Percentiles rank a stretch among this genome's conserved stretches.
Evolutionary conservation across 495 filamentous ascomycete genomes (phyloP).

Genomic region (Xylaria sp.): DNA sequence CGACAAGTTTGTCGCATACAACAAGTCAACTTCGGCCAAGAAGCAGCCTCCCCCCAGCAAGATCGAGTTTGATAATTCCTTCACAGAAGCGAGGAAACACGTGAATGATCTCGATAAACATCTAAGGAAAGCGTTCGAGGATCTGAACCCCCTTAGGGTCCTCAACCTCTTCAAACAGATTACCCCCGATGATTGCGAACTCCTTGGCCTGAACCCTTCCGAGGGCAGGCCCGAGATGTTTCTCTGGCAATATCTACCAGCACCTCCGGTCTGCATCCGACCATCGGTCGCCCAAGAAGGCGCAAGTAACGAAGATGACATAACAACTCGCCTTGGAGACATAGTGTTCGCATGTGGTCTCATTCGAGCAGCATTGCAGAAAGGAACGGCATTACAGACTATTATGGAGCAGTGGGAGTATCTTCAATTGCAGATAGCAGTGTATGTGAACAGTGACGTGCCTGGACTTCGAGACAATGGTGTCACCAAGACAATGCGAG

Average conservation of each 20-base stretch:
- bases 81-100: constrained; percentile 73
- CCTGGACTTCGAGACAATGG: constrained; percentile 81
- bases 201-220: constrained; percentile 83
- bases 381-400: constrained; percentile 81
- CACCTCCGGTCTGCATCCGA: constrained; percentile 89
- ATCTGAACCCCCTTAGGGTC: constrained; percentile 87
- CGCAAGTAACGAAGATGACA: constrained; percentile 93
- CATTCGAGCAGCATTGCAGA: constrained; percentile 77
- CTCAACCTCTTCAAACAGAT: constrained; percentile 91
- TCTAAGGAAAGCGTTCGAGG: constrained; percentile 88
- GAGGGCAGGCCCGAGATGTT: constrained; percentile 96
- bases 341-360: constrained; percentile 88
- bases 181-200: constrained; percentile 83
- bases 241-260: constrained; percentile 95
- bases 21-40: constrained; percentile 80
- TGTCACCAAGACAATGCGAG: constrained; percentile 81
- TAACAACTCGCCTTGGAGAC: constrained; percentile 92
- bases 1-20: constrained; percentile 87
- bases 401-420: constrained; percentile 99
- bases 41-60: constrained; percentile 83
- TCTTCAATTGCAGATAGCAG: constrained; percentile 89
- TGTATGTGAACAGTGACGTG: constrained; percentile 98
- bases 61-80: constrained; percentile 81
- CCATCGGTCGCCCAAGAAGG: constrained; percentile 91
- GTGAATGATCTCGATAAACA: constrained; percentile 89